Percentiles rank a stretch among this genome's conserved stretches.
Evolutionary conservation across 2,329 filamentous ascomycete species (phyloP).

Genomic region (Fusarium nanum): DNA sequence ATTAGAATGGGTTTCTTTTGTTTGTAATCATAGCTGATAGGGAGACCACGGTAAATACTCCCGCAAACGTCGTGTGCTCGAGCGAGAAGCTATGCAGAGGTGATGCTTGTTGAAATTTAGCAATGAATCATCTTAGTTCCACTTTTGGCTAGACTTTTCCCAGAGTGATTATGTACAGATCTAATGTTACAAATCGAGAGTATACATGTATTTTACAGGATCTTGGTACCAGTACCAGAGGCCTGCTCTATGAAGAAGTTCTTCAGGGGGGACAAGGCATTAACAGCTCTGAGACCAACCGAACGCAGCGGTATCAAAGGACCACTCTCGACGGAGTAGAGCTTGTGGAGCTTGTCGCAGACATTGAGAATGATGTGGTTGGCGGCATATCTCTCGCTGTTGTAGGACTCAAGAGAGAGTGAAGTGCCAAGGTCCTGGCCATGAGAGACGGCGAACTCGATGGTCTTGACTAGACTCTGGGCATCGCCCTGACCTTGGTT

Average conservation of each 20-base stretch:
- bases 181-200: conserved; percentile 34
- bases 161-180: conserved; percentile 23
- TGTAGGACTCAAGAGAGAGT: conserved; percentile 84
- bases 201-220: conserved; percentile 48
- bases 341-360: conserved; percentile 90
- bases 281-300: conserved; percentile 79
- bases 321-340: conserved; percentile 84
- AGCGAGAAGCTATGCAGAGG: conserved; percentile 45
- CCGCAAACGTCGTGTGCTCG: conserved; percentile 47
- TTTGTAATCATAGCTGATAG: conserved; percentile 57
- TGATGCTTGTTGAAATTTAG: conserved; percentile 40
- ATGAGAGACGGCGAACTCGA: conserved; percentile 80
- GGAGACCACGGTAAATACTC: conserved; percentile 54
- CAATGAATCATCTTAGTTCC: conserved; percentile 42
- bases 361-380: conserved; percentile 85
- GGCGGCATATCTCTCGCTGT: conserved; percentile 80
- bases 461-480: conserved; percentile 77
- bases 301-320: conserved; percentile 85
- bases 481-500: conserved; percentile 95
- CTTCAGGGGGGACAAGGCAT: conserved; percentile 81
- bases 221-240: conserved; percentile 64
- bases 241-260: conserved; percentile 85
- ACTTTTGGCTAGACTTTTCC: conserved; percentile 20
- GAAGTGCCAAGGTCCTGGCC: conserved; percentile 88
- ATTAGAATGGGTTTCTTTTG: conserved; percentile 52